phyloP scores from a whole-genome alignment of 179 eudicot species.

The Silene coronaria region DNA sequence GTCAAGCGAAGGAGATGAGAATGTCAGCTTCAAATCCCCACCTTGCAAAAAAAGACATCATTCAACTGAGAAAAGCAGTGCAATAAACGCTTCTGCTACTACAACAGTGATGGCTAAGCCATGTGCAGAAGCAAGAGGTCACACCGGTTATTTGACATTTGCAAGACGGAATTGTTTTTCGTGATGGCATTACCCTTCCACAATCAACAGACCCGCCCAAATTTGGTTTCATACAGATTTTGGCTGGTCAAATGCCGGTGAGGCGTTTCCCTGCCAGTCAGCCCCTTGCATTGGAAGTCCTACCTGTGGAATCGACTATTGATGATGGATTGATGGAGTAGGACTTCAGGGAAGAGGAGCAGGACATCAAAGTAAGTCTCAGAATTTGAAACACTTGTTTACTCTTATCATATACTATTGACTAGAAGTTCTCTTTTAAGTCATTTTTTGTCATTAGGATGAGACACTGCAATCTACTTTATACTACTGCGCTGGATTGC shows the following conservation, averaged over 20 bases:
- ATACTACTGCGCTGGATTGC: not conserved
- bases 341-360: not conserved
- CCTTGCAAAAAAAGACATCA: constrained; percentile 71
- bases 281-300: not conserved
- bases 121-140: constrained; percentile 70
- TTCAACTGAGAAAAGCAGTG: constrained; percentile 32
- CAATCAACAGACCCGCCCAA: not conserved
- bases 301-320: not conserved
- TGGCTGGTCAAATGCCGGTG: not conserved
- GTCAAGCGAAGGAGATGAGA: constrained; percentile 34
- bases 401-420: not conserved
- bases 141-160: constrained; percentile 89
- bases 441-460: not conserved
- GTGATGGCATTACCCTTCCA: not conserved
- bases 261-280: not conserved
- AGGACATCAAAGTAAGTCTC: not conserved
- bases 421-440: not conserved
- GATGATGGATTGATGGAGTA: not conserved
- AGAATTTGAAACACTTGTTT: not conserved
- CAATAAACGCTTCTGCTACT: constrained; percentile 38
- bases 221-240: not conserved
- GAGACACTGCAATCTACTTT: not conserved
- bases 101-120: constrained; percentile 58
- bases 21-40: constrained; percentile 33
- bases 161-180: constrained; percentile 59